Conservation (phyloP, 306 rosid species). For the cucumber (Cucumis sativus) region Cucumber_9930_V3 NC_026660.2:25908001-25908500, state of each 20-base stretch:
- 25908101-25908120: constrained; percentile 24
- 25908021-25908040: constrained; percentile 65
- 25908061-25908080: constrained; percentile 23
- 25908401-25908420: background rate
- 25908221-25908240: constrained; percentile 76
- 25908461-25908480: no score
- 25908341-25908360: background rate
- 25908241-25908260: constrained; percentile 77
- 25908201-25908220: constrained; percentile 28
- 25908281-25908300: background rate
- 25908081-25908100: constrained; percentile 48
- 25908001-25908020: constrained; percentile 69
- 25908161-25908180: constrained; percentile 23
- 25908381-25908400: background rate
- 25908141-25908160: constrained; percentile 19
- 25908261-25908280: constrained; percentile 40
- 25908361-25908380: no score
- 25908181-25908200: constrained; percentile 19
- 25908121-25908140: constrained; percentile 1
- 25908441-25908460: no score
- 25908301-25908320: background rate
- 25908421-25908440: no score
- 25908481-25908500: no score
- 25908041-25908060: constrained; percentile 34
- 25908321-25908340: no score